phyloP scores from a whole-genome alignment of 768 basidiomycete species.

The Naganishia randhawae region DNA sequence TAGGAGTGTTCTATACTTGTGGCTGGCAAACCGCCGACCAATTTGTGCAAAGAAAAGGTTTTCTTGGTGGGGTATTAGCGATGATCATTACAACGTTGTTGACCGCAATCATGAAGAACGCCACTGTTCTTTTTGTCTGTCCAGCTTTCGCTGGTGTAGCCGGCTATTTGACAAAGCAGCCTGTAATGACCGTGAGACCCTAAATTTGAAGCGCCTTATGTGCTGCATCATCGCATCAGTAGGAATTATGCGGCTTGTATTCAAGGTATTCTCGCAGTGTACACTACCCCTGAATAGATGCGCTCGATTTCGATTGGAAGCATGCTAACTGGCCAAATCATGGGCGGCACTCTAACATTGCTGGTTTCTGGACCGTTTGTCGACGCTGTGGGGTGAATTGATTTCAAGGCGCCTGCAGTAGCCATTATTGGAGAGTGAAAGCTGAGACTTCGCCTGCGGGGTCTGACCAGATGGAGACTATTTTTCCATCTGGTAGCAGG shows the following conservation, averaged over 20 bases:
- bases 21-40: background rate
- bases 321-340: slow-evolving; percentile 32
- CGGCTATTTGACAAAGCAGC: slow-evolving; percentile 33
- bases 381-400: slow-evolving; percentile 62
- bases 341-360: slow-evolving; percentile 74
- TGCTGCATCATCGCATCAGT: background rate
- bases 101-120: slow-evolving; percentile 26
- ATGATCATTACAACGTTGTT: background rate
- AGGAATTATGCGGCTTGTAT: slow-evolving; percentile 41
- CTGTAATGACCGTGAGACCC: slow-evolving; percentile 34
- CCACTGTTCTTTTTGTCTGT: slow-evolving; percentile 33
- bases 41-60: background rate
- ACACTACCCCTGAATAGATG: slow-evolving; percentile 55
- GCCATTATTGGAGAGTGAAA: background rate
- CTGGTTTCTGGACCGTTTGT: slow-evolving; percentile 74
- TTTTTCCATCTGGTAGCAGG: slow-evolving; percentile 63
- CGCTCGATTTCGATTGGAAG: slow-evolving; percentile 54
- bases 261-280: slow-evolving; percentile 5
- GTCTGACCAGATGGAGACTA: slow-evolving; percentile 61
- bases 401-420: slow-evolving; percentile 53
- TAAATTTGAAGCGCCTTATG: too few species aligned
- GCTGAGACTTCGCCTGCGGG: slow-evolving; percentile 14
- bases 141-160: slow-evolving; percentile 39
- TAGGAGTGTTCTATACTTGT: background rate
- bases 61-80: slow-evolving; percentile 5